Base-by-base conservation (phyloP, 768 basidiomycete species). In the Tephrocybe sp. region DNA sequence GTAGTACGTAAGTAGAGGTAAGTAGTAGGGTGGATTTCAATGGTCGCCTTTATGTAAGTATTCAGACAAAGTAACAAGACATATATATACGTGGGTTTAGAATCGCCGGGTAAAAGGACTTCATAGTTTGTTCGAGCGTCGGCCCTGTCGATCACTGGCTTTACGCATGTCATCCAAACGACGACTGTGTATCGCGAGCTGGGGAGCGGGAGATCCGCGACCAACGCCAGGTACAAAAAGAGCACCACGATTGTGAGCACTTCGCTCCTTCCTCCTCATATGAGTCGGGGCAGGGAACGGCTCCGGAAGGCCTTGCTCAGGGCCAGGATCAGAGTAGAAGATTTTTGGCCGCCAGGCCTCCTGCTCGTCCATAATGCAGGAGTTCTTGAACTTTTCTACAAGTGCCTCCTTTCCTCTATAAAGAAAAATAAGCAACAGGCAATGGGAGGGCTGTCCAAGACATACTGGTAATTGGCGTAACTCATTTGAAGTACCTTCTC, bases 311-410 rank as follows among this genome's bases (percentile, higher is more conserved):
- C 92, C 92, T 65, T 84, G 79, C 45, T 81, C 71, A 7, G 80
- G 77, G 2, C 92, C 92, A 34, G 74, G 66, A 9, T 77, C 77
- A 23, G 90, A 87, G 61, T 83, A 84, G 65, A 88, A 91, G 47
- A 94, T 90, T 60, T 88, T 86, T 3, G 91, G 91, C 19, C 87
- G 80, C 86, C 88, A 92, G 12, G 79, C 76, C 61, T 86, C 84
- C 27, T 79, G 79, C 63, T 91, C 88, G 65, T 93, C 89, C 88
- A 94, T 92, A 50, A 93, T 89, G 46, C 83, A 70, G 0, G 90
- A 92, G 60, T 93, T 94, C 63, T 89, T 88, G 77, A 94, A 94
- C 67, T 94, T 92, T 64, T 91, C 89, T 42, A 94, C 83, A 31
- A 92, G 79, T 1, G 91, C 86, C 66, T 91, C 89, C 64, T 94